These are phyloP conservation scores for Gossypium schwendimanii DNA, from an alignment of 441 rosid species.

Conservation along the genomic window DNA sequence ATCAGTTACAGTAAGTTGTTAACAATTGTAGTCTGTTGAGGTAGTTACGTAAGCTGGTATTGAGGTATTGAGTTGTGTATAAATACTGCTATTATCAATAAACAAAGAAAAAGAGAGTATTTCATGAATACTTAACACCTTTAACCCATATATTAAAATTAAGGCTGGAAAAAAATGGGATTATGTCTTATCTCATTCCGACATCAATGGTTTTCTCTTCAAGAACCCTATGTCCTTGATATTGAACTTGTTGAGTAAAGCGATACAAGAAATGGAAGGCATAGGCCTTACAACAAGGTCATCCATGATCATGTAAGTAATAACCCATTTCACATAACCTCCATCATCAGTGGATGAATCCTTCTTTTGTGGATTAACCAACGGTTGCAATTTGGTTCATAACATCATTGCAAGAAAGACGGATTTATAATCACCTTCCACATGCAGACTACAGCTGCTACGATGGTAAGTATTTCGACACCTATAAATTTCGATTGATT, in stretches of 20 bases:
- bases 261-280: slow-evolving; percentile 3
- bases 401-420: background rate
- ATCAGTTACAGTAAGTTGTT: no score
- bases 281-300: slow-evolving; percentile 23
- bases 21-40: no score
- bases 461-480: background rate
- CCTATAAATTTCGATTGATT: no score
- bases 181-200: background rate
- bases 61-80: no score
- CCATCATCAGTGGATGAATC: background rate
- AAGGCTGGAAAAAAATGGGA: background rate
- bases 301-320: slow-evolving; percentile 27
- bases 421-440: background rate
- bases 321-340: slow-evolving; percentile 20
- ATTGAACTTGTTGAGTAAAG: background rate
- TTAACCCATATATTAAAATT: background rate
- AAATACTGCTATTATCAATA: no score
- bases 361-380: background rate
- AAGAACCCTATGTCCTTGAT: background rate
- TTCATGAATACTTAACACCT: no score
- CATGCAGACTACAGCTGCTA: background rate
- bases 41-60: no score
- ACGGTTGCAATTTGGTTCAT: background rate
- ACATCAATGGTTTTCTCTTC: background rate
- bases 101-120: no score